Evolutionary conservation across 129 eudicot species (phyloP), one percentile per base, ranked within the genome.

Genomic region (Erigeron canadensis): DNA sequence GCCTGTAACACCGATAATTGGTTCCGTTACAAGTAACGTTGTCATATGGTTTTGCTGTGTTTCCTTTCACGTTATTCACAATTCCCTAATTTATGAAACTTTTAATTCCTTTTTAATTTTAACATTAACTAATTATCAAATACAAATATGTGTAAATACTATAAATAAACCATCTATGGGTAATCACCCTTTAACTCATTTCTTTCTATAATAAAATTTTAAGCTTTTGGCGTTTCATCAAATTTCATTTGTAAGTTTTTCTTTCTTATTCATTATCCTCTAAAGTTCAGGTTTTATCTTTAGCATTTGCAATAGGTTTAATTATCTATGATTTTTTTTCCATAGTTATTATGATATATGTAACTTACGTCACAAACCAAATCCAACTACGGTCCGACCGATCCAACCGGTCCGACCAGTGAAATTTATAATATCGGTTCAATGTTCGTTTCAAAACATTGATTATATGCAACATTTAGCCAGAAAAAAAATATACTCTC

Each of bases 241-340:
- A 16, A 51, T 28, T 51, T 51, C 57, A 51, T 51, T 51, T 51
- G 22, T 51, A 51, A 51, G 57, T 51, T 51, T 51, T 51, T 51
- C 22, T 51, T 51, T 19, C 57, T 0, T 19, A 51, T 51, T 51
- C 2, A n/a, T 15, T 50, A 50, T 19, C 5, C 5, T 48, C 55
- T 48, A 48, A 48, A 18, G 6, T 48, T 48, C n/a, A 0, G 5
- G n/a, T 13, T 13, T 48, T 50, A 48, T 48, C 17, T 42, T 42
- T 4, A 5, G 5, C 45, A 8, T 8, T 42, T 4, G 45, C 8
- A 4, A 42, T n/a, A 42, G 45, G 8, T 8, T 8, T 8, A 42
- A 42, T 42, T n/a, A n/a, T n/a, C n/a, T n/a, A n/a, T n/a, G n/a
- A n/a, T n/a, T n/a, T n/a, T n/a, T n/a, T n/a, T n/a, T n/a, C n/a